Evolutionary conservation across 345 rosid species (phyloP), one percentile per base, ranked within the genome.

Genomic region (Citrus inodora): DNA sequence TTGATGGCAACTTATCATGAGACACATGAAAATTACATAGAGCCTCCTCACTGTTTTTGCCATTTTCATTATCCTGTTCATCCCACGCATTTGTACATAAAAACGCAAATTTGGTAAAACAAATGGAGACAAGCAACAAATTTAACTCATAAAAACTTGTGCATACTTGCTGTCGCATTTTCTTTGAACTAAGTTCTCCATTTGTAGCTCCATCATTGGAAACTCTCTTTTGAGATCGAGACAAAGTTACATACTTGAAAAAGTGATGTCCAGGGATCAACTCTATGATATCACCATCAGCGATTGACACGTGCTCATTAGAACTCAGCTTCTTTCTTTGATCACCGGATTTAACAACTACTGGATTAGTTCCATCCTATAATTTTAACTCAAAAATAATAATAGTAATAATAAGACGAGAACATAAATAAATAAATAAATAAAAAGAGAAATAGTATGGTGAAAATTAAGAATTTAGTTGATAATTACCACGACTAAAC

Each of bases 361-460:
- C 92, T 11, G 99, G 99, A 83, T 96, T 96, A 14, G 89, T 80
- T 66, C 98, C 99, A 61, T 90, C 93, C 98, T 95, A 78, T 33
- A 72, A 71, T 66, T 56, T 51, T 64, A 9, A 67, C 7, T 22
- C 66, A 53, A 27, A 27, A 74, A 58, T 4, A 22, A 62, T 33
- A 55, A 61, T n/a, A 32, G 33, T 33, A 22, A 74, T 35, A 42
- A 63, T 24, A 27, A 46, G 61, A 72, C 53, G 5, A 1, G 48
- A 28, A 74, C 5, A 33, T 28, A 61, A 61, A 55, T 0, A 56
- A 71, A 56, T 5, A 46, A 55, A 35, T 5, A 46, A 55, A 37
- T 3, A 61, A 53, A 13, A 60, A 59, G 33, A 55, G 27, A 9
- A 33, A 19, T 4, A 19, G 30, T 3, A 27, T 10, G 66, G 25